Base-by-base conservation (phyloP, 306 rosid genomes). In the Prunus armeniaca region DNA sequence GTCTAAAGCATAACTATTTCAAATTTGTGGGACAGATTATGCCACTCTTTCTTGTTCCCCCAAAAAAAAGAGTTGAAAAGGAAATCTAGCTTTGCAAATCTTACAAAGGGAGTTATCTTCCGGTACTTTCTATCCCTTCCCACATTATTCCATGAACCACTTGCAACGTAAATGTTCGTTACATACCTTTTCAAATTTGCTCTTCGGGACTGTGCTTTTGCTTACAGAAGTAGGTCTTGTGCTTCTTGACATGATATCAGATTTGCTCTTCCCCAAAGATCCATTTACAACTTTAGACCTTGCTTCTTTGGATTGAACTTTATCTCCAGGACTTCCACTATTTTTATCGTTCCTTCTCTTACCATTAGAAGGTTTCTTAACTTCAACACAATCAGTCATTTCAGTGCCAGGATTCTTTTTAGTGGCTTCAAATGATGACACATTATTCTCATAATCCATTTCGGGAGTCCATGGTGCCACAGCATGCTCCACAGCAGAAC, bases 401-500 rank as follows among this genome's bases (percentile, higher is more conserved):
- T 79, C 89, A 72, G 60, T 52, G 12, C 64, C 80, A 58, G 78
- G 76, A 68, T 77, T 67, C 76, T 86, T 89, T 67, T 54, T 69
- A 67, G 82, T 90, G 76, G 81, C 85, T 69, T 84, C 82, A 71
- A 77, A 51, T 69, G 74, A 74, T 45, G 87, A 63, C 74, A 82
- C 75, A 76, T 75, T 89, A 68, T 60, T 84, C 76, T 89, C 86
- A 73, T 83, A 89, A 83, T 92, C 98, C 93, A 92, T 96, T 81
- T 96, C 98, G 32, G 90, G 85, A 75, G 88, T 86, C 99, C 92
- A 96, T 28, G 96, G 81, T 64, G 87, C 68, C 54, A 79, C 80
- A 61, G 66, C 78, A 68, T 78, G 93, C 76, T 87, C 89, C 64
- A 76, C 76, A 12, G 88, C 79, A 34, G 92, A 84, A 77, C 84